Base-by-base conservation (phyloP, 2,329 filamentous ascomycete genomes). In the Fusarium sp. region DNA sequence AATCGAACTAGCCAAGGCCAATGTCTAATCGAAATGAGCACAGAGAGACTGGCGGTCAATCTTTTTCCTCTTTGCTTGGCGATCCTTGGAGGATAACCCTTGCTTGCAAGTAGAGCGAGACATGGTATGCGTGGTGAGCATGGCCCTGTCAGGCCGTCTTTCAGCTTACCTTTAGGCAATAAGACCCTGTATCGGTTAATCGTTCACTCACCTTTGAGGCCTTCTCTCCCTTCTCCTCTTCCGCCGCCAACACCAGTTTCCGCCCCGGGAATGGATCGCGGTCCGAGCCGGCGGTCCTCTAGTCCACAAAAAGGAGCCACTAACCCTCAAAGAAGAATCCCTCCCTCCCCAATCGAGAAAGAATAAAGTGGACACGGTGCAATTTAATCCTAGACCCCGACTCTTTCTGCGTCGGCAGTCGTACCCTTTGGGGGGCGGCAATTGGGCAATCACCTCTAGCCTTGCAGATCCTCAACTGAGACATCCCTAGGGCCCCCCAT, bases 391-490 rank as follows among this genome's bases (percentile, higher is more conserved):
- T 20, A 40, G 52, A 35, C 52, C 52, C 54, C 31, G 47, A 13
- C 57, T 42, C 36, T 40, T 10, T 42, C 20, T 18, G 9, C 25
- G 22, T 18, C 62, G 50, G 62, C 62, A 64, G 25, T 64, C 62
- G n/a, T 22, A 20, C 62, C 20, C 16, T 20, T 25, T 18, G 2
- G 14, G 57, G 40, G 27, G 29, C 50, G 25, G 45, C 60, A 63
- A 54, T 63, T 63, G 33, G 27, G 13, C 47, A 54, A 54, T 54
- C 47, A 31, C 8, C 27, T 63, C 64, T 75, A 71, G 70, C 42
- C 58, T 38, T 31, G 73, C 59, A 62, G 66, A 74, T 75, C 73
- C 68, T 65, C 66, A 68, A 69, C 70, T 69, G 68, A 74, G 73
- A 73, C 73, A 69, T 47, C 14, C n/a, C 31, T 27, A 27, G 27